phyloP scores from a whole-genome alignment of 2,329 filamentous ascomycete genomes.

The Penicillium sp. region DNA sequence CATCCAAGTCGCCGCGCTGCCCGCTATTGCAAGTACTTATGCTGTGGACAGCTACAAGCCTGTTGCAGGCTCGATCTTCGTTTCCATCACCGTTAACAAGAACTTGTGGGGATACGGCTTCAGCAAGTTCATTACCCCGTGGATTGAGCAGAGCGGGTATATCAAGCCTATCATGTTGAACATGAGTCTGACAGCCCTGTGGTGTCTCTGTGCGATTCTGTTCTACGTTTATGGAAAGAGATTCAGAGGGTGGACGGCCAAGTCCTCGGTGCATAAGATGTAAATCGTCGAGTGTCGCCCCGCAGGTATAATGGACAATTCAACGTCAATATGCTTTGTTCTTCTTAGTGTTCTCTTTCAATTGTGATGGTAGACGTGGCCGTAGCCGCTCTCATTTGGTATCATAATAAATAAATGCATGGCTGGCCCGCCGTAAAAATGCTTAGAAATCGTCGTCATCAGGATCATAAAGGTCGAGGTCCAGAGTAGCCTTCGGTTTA shows the following conservation, averaged over 20 bases:
- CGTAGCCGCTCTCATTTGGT: slow-evolving; percentile 25
- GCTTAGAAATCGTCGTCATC: slow-evolving; percentile 52
- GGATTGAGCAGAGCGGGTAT: slow-evolving; percentile 59
- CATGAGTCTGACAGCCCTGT: slow-evolving; percentile 59
- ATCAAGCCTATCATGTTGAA: slow-evolving; percentile 67
- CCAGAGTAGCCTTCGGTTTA: slow-evolving; percentile 49
- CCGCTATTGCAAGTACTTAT: slow-evolving; percentile 64
- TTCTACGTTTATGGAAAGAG: slow-evolving; percentile 66
- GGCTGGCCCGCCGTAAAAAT: slow-evolving; percentile 5
- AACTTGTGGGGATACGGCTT: slow-evolving; percentile 69
- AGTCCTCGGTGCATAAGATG: slow-evolving; percentile 63
- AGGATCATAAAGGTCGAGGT: slow-evolving; percentile 54
- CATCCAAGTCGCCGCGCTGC: slow-evolving; percentile 66
- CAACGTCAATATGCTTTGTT: not conserved
- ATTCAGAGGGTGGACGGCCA: slow-evolving; percentile 61
- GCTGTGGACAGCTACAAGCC: slow-evolving; percentile 70
- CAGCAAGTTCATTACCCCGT: slow-evolving; percentile 61
- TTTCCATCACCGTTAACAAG: slow-evolving; percentile 68
- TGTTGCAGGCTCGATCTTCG: slow-evolving; percentile 64
- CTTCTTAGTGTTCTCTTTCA: not conserved
- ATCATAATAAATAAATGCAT: slow-evolving; percentile 27
- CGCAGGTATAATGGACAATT: not conserved
- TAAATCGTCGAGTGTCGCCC: slow-evolving; percentile 29
- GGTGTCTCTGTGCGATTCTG: slow-evolving; percentile 60
- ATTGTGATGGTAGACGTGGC: slow-evolving; percentile 2